Percentiles rank a stretch among this genome's conserved stretches.
Evolutionary conservation across 2,329 filamentous ascomycete species (phyloP).

Genomic region (Aspergillus fijiensis): DNA sequence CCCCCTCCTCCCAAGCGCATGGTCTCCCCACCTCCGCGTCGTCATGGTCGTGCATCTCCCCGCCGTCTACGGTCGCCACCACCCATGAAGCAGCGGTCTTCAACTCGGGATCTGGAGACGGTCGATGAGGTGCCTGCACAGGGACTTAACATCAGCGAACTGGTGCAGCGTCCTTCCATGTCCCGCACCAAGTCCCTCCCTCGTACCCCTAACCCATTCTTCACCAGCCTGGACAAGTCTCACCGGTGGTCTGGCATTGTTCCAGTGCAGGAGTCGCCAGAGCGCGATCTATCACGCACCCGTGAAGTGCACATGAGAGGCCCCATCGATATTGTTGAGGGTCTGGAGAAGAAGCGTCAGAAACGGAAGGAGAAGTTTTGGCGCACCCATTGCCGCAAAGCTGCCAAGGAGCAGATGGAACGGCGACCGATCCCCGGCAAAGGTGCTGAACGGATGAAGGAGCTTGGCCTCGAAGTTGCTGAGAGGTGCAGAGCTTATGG

Average conservation of each 20-base stretch:
- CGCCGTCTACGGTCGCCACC: constrained; percentile 70
- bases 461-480: constrained; percentile 84
- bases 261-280: constrained; percentile 37
- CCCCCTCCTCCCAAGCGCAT: constrained; percentile 48
- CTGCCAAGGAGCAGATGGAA: constrained; percentile 65
- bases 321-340: constrained; percentile 97
- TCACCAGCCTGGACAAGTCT: constrained; percentile 36
- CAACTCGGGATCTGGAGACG: constrained; percentile 42
- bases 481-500: constrained; percentile 73
- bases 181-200: constrained; percentile 85
- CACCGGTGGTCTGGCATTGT: constrained; percentile 34
- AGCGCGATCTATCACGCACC: constrained; percentile 36
- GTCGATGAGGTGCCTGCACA: constrained; percentile 44
- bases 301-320: constrained; percentile 71
- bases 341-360: constrained; percentile 89
- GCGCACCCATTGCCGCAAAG: constrained; percentile 83
- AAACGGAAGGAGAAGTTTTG: constrained; percentile 90
- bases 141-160: constrained; percentile 53
- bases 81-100: constrained; percentile 51
- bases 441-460: constrained; percentile 89
- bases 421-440: constrained; percentile 72
- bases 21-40: constrained; percentile 54
- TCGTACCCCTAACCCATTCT: constrained; percentile 70
- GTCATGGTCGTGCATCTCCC: constrained; percentile 59
- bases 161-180: constrained; percentile 64